Percentiles rank a stretch among this genome's conserved stretches.
Conservation (phyloP, 129 eudicot genomes). For the Centaurea solstitialis region DNA sequence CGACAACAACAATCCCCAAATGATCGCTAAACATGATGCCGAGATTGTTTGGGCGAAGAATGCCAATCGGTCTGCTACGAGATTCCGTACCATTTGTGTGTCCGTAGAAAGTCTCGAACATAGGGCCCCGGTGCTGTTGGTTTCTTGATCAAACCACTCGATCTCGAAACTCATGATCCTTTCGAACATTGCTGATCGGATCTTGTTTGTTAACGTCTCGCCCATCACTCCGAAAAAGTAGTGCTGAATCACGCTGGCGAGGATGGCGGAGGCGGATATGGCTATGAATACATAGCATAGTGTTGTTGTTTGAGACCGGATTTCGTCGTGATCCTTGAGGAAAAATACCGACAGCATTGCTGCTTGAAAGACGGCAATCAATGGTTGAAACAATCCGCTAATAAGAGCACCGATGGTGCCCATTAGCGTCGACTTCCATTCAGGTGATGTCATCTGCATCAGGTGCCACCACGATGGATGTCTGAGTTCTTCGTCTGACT, state of each 20-base stretch:
- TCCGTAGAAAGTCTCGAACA: constrained; percentile 37
- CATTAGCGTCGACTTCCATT: constrained; percentile 32
- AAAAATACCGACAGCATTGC: constrained; percentile 32
- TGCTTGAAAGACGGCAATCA: constrained; percentile 28
- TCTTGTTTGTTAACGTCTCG: constrained; percentile 16
- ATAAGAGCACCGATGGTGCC: constrained; percentile 35
- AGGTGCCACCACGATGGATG: constrained; percentile 31
- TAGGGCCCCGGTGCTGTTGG: constrained; percentile 31
- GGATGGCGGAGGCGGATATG: constrained; percentile 15
- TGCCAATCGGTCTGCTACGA: constrained; percentile 41
- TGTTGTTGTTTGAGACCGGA: constrained; percentile 16
- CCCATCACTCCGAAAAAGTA: constrained; percentile 30
- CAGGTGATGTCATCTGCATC: constrained; percentile 28
- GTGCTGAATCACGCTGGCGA: constrained; percentile 30
- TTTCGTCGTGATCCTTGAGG: constrained; percentile 17
- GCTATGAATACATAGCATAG: constrained; percentile 22
- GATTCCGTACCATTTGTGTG: constrained; percentile 31
- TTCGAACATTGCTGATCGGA: constrained; percentile 25
- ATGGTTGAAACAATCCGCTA: constrained; percentile 29
- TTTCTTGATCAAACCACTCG: constrained; percentile 34
- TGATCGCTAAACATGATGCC: constrained; percentile 30
- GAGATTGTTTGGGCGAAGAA: constrained; percentile 34
- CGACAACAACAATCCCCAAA: constrained; percentile 32
- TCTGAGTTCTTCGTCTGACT: constrained; percentile 15
- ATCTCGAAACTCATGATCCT: constrained; percentile 25